A percentile compares a stretch with the other conserved stretches of the same genome.
phyloP scores from a whole-genome alignment of 495 filamentous ascomycete genomes.

The Lindgomyces ingoldianus region DNA sequence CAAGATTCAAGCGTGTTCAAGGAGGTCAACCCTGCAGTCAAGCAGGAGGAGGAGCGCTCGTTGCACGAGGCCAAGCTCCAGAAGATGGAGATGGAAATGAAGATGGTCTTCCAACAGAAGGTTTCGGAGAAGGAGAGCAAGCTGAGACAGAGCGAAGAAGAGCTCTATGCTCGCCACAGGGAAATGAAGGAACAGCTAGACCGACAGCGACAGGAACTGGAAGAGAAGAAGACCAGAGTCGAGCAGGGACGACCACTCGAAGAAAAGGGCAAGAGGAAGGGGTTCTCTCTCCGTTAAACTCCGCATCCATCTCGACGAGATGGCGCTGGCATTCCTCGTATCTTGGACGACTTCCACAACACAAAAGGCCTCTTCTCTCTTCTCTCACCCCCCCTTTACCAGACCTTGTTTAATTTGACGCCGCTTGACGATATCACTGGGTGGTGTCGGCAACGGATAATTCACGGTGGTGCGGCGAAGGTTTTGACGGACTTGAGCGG shows the following conservation, averaged over 20 bases:
- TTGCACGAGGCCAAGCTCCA: slow-evolving; percentile 99
- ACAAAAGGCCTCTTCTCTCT: slow-evolving; percentile 33
- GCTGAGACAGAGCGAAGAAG: slow-evolving; percentile 97
- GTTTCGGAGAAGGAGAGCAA: slow-evolving; percentile 99
- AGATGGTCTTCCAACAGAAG: slow-evolving; percentile 99
- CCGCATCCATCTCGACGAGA: background rate
- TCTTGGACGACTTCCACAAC: slow-evolving; percentile 10
- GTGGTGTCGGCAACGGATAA: slow-evolving; percentile 36
- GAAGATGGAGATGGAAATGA: slow-evolving; percentile 99
- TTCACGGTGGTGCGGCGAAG: slow-evolving; percentile 27
- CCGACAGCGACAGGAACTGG: slow-evolving; percentile 86
- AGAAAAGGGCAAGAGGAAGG: slow-evolving; percentile 92
- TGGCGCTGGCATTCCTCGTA: slow-evolving; percentile 14
- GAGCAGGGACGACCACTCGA: slow-evolving; percentile 94
- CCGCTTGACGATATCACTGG: slow-evolving; percentile 35
- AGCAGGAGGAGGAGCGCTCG: slow-evolving; percentile 97
- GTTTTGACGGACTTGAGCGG: slow-evolving; percentile 14
- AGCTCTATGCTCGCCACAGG: slow-evolving; percentile 93
- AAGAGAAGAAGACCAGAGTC: slow-evolving; percentile 93
- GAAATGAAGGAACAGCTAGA: slow-evolving; percentile 99
- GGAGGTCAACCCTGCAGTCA: slow-evolving; percentile 99
- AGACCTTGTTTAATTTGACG: slow-evolving; percentile 38
- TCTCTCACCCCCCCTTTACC: slow-evolving; percentile 31
- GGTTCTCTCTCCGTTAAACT: slow-evolving; percentile 89
- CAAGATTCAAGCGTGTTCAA: slow-evolving; percentile 99